Base-by-base conservation (phyloP, 2,329 filamentous ascomycete genomes). In the Setomelanomma holmii region DNA sequence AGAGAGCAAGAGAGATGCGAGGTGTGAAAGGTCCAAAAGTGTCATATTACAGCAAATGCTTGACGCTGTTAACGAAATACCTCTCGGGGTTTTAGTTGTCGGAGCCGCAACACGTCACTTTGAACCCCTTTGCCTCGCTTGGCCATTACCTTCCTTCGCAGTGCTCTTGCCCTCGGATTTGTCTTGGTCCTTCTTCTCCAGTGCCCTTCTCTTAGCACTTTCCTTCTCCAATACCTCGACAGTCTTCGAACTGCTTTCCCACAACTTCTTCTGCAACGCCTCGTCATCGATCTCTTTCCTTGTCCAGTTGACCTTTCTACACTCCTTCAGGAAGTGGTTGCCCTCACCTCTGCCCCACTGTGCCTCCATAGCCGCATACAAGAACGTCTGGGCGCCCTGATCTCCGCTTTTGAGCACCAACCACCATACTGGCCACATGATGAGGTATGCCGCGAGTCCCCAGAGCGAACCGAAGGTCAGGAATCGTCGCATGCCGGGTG, bases 401-500 rank as follows among this genome's bases (percentile, higher is more conserved):
- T 87, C 78, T 0, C 92, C 85, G 27, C 89, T 93, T 75, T 99
- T 98, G 46, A 99, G 80, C 1, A 97, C 74, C 19, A 99, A 75
- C 91, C 93, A 98, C 73, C 90, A 91, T 0, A 96, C 61, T 1
- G 89, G 82, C 81, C 93, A 99, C 27, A 86, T 85, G 10, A 89
- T 39, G 6, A 96, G 73, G 74, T 99, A 99, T 16, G 91, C 42
- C 0, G 87, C 73, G 17, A 99, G 79, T 0, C 93, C 93, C 82
- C 86, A 87, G 0, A 99, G 79, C 3, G 90, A 90, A 5, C 95
- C 95, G 24, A 91, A 83, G 0, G 90, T 92, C 22, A 99, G 79
- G 88, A 92, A 98, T 51, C 92, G 84, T 39, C 91, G 85, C 76
- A 88, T 96, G 1, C 95, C 93, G 0, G 93, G 91, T 7, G 93